These are phyloP conservation scores for Psilocybe subaeruginosa DNA, from an alignment of 768 basidiomycete genomes.

Conservation along the genomic window DNA sequence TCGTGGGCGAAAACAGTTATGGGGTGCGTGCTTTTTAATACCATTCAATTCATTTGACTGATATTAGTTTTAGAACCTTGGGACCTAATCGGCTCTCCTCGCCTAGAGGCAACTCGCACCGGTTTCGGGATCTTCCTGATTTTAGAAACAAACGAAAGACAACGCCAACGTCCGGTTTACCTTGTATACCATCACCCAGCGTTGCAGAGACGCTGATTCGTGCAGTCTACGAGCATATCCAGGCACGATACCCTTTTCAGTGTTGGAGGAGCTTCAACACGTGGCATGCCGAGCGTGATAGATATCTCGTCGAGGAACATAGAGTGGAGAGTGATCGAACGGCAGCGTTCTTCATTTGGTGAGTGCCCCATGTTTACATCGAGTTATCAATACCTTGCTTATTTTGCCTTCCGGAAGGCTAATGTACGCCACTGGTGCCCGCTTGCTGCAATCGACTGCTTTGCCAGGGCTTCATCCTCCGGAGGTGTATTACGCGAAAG, in stretches of 20 bases:
- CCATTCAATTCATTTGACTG: neutral
- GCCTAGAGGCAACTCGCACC: neutral
- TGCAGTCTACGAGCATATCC: slow-evolving; percentile 11
- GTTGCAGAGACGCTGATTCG: slow-evolving; percentile 5
- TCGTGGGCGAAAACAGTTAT: slow-evolving; percentile 11
- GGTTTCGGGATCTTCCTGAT: slow-evolving; percentile 4
- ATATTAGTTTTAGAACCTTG: neutral
- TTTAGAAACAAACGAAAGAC: slow-evolving; percentile 5
- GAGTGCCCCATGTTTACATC: neutral
- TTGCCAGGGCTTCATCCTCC: slow-evolving; percentile 27
- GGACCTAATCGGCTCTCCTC: neutral
- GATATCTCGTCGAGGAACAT: slow-evolving; percentile 7
- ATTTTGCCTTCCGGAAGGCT: neutral
- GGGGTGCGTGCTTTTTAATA: neutral
- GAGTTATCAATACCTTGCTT: neutral
- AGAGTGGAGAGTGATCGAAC: slow-evolving; percentile 2
- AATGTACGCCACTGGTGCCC: slow-evolving; percentile 12
- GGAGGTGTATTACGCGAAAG: slow-evolving; percentile 22
- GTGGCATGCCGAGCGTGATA: slow-evolving; percentile 10
- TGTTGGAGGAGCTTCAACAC: slow-evolving; percentile 10
- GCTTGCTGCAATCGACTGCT: neutral
- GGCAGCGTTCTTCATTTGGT: slow-evolving; percentile 11
- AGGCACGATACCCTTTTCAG: slow-evolving; percentile 11
- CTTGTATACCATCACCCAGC: slow-evolving; percentile 1
- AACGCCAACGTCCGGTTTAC: neutral